Percentiles rank a stretch among this genome's conserved stretches.
These are phyloP conservation scores for Acorus calamus DNA, from an alignment of 106 monocot species.

Conservation along the genomic window DNA sequence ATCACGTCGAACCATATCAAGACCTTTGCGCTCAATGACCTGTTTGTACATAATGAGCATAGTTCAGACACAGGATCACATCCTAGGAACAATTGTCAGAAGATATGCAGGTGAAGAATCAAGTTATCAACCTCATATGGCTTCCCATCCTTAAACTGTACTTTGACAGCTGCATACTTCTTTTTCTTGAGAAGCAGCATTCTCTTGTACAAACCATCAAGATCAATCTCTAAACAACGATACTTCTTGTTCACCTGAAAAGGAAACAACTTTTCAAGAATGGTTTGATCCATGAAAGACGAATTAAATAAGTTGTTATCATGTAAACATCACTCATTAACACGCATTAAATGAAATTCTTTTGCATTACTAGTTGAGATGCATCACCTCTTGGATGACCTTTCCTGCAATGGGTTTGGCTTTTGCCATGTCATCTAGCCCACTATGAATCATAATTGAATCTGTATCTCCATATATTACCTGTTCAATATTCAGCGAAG, in stretches of 20 bases:
- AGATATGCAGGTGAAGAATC: no score
- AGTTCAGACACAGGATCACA: no score
- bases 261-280: neutral
- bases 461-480: constrained; percentile 98
- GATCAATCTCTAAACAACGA: constrained; percentile 90
- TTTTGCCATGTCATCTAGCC: constrained; percentile 77
- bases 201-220: constrained; percentile 95
- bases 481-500: constrained; percentile 23
- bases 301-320: no score
- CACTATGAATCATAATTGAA: constrained; percentile 95
- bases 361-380: neutral
- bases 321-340: no score
- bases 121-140: constrained; percentile 46
- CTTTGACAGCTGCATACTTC: constrained; percentile 96
- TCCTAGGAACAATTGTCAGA: no score
- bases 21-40: constrained; percentile 87
- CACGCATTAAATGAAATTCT: no score
- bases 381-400: constrained; percentile 85
- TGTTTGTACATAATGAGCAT: constrained; percentile 18
- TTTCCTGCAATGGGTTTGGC: constrained; percentile 77
- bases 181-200: constrained; percentile 99
- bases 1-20: constrained; percentile 96
- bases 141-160: constrained; percentile 61
- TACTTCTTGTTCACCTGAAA: constrained; percentile 93
- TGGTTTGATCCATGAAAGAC: neutral